Base-by-base conservation (phyloP, 208 protist genomes). In the Leishmania mexicana region DNA sequence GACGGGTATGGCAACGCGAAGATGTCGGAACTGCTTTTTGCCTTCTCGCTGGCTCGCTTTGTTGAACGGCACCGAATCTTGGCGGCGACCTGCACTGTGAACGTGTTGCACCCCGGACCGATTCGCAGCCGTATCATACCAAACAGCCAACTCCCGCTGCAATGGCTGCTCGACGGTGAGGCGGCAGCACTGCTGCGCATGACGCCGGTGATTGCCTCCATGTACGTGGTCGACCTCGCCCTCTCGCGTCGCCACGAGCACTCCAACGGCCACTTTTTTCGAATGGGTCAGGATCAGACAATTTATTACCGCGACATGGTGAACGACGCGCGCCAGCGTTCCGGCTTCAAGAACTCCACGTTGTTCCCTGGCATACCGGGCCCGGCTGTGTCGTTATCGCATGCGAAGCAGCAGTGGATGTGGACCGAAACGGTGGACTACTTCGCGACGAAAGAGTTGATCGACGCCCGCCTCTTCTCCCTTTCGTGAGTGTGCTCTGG, bases 271-370 rank as follows among this genome's bases (percentile, higher is more conserved):
- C 92, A 94, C 78, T 94, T 91, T 82, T 93, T 94, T 60, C 90
- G 92, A 74, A 96, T 96, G 90, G 92, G 90, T 6, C 86, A 94
- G 70, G 90, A 96, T 68, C 89, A 94, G 79, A 88, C 89, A 0
- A 57, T 83, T 31, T 40, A 74, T 31, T 91, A 89, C 78, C 28
- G 78, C 19, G 54, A 79, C 21, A 76, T 92, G 84, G 72, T 87
- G 40, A 64, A 79, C 11, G 53, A 83, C 38, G 60, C 83, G 4
- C 67, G 62, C 13, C 71, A 73, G n/a, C 85, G 89, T 1, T 72
- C 58, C 19, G 90, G 92, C 57, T 94, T 86, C 75, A 84, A 65
- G 42, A 96, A 96, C 81, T 92, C 88, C 31, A 85, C 85, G 1
- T 75, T 92, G 24, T 94, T 90, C 28, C 83, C 85, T 13, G 90